Evolutionary conservation across 1,284 basidiomycete genomes (phyloP).

Genomic region (Marasmius sp.): DNA sequence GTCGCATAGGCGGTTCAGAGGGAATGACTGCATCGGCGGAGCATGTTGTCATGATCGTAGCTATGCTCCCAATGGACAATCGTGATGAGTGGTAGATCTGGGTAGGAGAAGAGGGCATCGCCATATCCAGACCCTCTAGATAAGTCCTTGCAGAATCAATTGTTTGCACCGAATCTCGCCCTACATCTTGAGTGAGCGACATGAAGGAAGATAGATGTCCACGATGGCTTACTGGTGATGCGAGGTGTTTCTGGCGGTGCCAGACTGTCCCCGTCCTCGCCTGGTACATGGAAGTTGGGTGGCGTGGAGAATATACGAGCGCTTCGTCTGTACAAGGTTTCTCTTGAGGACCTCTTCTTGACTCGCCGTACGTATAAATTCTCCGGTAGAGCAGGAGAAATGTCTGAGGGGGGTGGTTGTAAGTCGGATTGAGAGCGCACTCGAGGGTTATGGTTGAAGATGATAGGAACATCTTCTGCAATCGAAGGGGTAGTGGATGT

Average conservation of each 20-base stretch:
- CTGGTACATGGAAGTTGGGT: constrained; percentile 6
- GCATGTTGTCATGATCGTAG: constrained; percentile 35
- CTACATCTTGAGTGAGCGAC: constrained; percentile 15
- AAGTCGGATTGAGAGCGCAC: constrained; percentile 21
- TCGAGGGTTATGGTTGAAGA: constrained; percentile 52
- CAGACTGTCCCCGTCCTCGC: not conserved
- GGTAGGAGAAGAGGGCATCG: constrained; percentile 34
- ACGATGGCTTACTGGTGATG: constrained; percentile 3
- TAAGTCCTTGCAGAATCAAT: constrained; percentile 37
- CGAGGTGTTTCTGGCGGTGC: constrained; percentile 15
- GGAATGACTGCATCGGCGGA: constrained; percentile 27
- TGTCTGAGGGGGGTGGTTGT: constrained; percentile 52
- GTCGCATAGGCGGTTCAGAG: constrained; percentile 4
- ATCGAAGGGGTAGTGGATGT: constrained; percentile 29
- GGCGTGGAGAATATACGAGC: constrained; percentile 25
- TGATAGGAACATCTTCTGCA: constrained; percentile 37
- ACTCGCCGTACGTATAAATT: constrained; percentile 19
- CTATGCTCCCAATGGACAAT: constrained; percentile 56
- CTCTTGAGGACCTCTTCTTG: constrained; percentile 22
- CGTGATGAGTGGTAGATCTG: constrained; percentile 32
- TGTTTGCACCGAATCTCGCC: constrained; percentile 47
- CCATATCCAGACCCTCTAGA: constrained; percentile 42
- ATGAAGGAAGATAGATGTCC: not conserved
- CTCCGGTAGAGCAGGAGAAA: constrained; percentile 27
- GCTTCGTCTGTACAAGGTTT: constrained; percentile 12